Percentiles rank a stretch among this genome's conserved stretches.
These are phyloP conservation scores for Odonthalia washingtoniensis DNA, from an alignment of 31 red algal genomes.

Conservation along the genomic window DNA sequence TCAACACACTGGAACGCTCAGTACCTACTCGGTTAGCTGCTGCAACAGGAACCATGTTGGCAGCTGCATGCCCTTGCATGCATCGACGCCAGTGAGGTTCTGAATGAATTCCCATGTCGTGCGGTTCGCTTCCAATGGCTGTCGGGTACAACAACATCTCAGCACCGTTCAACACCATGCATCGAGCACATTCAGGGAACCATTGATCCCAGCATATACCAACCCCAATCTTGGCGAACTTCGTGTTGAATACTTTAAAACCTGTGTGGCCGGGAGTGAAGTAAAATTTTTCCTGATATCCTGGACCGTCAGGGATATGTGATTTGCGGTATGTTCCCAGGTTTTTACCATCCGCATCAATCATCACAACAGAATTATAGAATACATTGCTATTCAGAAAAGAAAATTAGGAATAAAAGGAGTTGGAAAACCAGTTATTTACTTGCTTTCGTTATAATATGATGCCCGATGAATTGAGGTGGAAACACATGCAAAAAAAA, in stretches of 20 bases:
- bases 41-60: slow-evolving; percentile 86
- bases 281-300: slow-evolving; percentile 96
- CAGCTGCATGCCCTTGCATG: slow-evolving; percentile 94
- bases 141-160: slow-evolving; percentile 93
- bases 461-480: not conserved
- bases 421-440: slow-evolving; percentile 5
- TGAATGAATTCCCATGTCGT: slow-evolving; percentile 75
- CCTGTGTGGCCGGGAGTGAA: slow-evolving; percentile 93
- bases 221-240: slow-evolving; percentile 72
- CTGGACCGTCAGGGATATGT: slow-evolving; percentile 95
- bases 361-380: slow-evolving; percentile 86
- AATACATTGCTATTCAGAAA: slow-evolving; percentile 49
- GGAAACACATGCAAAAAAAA: not conserved
- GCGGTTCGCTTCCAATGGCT: slow-evolving; percentile 91
- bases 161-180: slow-evolving; percentile 85
- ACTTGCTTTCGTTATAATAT: not conserved
- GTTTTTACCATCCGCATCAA: slow-evolving; percentile 85
- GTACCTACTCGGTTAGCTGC: slow-evolving; percentile 88
- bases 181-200: slow-evolving; percentile 95
- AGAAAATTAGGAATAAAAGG: not conserved
- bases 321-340: slow-evolving; percentile 91
- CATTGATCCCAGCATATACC: slow-evolving; percentile 98
- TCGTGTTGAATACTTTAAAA: slow-evolving; percentile 76
- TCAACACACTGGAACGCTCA: slow-evolving; percentile 40
- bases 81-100: slow-evolving; percentile 87